A percentile compares a stretch with the other conserved stretches of the same genome.
Evolutionary conservation across 129 eudicot species (phyloP).

Genomic region (sunflower (Helianthus annuus)): DNA sequence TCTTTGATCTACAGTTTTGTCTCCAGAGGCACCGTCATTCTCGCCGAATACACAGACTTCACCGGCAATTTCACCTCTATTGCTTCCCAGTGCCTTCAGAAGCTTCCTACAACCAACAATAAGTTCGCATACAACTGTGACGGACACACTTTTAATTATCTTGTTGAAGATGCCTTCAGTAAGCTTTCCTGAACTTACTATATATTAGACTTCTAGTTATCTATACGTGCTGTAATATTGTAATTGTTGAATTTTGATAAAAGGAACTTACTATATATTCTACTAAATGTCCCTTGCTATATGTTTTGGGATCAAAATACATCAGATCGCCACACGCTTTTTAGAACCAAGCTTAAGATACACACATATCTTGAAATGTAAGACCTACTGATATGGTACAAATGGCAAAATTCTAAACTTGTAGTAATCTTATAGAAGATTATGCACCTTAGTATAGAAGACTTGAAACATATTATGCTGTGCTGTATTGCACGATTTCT

Average conservation of each 20-base stretch:
- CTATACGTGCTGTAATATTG: too few relatives aligned
- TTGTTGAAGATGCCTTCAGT: slow-evolving; percentile 55
- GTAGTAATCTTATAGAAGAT: too few relatives aligned
- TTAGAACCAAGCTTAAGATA: too few relatives aligned
- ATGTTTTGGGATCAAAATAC: too few relatives aligned
- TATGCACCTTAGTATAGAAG: neutral
- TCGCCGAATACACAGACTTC: slow-evolving; percentile 53
- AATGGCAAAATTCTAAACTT: too few relatives aligned
- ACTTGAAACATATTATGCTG: neutral
- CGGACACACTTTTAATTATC: slow-evolving; percentile 57
- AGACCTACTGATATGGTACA: too few relatives aligned
- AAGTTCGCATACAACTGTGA: slow-evolving; percentile 50
- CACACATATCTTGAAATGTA: too few relatives aligned
- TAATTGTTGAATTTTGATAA: too few relatives aligned
- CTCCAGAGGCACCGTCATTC: slow-evolving; percentile 47
- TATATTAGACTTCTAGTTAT: neutral
- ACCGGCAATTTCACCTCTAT: slow-evolving; percentile 51
- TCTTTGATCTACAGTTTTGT: slow-evolving; percentile 50
- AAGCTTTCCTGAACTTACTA: slow-evolving; percentile 1
- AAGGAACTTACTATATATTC: neutral
- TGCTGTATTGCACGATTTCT: neutral
- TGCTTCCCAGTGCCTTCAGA: slow-evolving; percentile 55
- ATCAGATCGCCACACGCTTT: too few relatives aligned
- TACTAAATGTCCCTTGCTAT: too few relatives aligned
- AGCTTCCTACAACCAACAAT: slow-evolving; percentile 51